phyloP scores from a whole-genome alignment of 2,329 filamentous ascomycete species.

The Pyricularia sp. region DNA sequence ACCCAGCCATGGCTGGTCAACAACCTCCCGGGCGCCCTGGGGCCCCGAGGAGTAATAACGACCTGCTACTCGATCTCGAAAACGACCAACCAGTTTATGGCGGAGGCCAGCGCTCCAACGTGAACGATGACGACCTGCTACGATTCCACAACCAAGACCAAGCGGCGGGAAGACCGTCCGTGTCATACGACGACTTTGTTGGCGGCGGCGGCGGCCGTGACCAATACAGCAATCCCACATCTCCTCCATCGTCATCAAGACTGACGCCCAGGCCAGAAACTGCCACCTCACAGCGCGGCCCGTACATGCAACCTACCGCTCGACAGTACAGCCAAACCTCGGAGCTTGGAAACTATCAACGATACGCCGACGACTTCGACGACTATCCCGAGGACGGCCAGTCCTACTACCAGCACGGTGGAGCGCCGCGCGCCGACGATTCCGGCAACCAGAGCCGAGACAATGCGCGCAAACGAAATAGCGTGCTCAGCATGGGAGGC shows the following conservation, averaged over 20 bases:
- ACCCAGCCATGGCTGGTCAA: constrained; percentile 4
- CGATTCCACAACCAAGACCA: constrained; percentile 52
- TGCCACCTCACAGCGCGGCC: constrained; percentile 21
- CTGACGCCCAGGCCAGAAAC: not conserved
- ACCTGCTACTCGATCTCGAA: constrained; percentile 67
- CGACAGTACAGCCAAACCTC: constrained; percentile 65
- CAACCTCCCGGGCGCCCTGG: constrained; percentile 4
- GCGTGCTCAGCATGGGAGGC: constrained; percentile 77
- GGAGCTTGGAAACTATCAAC: constrained; percentile 77
- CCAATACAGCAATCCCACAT: constrained; percentile 10
- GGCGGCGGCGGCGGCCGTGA: constrained; percentile 41
- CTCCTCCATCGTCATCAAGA: constrained; percentile 6
- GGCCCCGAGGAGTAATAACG: constrained; percentile 33
- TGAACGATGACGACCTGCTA: constrained; percentile 68
- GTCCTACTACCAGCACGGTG: constrained; percentile 74
- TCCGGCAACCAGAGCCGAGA: constrained; percentile 30
- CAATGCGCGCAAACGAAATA: constrained; percentile 71
- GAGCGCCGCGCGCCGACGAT: constrained; percentile 47
- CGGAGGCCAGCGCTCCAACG: constrained; percentile 60
- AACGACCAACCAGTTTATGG: constrained; percentile 64
- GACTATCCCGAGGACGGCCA: constrained; percentile 70
- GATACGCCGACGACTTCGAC: constrained; percentile 83
- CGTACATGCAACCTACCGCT: constrained; percentile 31
- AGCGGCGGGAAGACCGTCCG: constrained; percentile 64
- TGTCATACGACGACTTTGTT: constrained; percentile 93